Evolutionary conservation across 257 asterid genomes (phyloP).

Genomic region (Pogostemon cablin): DNA sequence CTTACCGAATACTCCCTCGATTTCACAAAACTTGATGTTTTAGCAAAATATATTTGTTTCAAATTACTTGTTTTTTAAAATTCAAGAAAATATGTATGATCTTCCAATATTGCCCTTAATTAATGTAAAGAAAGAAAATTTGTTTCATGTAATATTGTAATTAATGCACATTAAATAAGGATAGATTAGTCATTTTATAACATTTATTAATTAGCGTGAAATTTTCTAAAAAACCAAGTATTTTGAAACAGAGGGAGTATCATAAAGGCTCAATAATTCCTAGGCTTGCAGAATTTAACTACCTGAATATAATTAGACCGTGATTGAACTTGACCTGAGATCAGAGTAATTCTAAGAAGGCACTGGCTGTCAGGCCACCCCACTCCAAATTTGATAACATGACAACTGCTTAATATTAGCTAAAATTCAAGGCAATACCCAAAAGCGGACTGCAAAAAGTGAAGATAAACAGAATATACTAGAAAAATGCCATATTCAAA

Average conservation of each 20-base stretch:
- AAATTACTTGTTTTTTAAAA: no score
- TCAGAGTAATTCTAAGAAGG: neutral
- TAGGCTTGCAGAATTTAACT: neutral
- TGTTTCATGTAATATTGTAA: no score
- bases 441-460: slow-evolving; percentile 24
- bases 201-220: no score
- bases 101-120: no score
- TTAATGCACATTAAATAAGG: no score
- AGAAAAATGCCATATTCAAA: slow-evolving; percentile 15
- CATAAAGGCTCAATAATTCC: neutral
- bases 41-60: no score
- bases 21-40: no score
- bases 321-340: slow-evolving; percentile 28
- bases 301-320: neutral
- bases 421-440: slow-evolving; percentile 15
- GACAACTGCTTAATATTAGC: slow-evolving; percentile 20
- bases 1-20: neutral
- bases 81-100: no score
- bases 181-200: no score
- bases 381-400: slow-evolving; percentile 10
- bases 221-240: no score
- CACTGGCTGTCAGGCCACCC: slow-evolving; percentile 28
- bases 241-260: neutral
- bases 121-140: no score
- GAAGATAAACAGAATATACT: slow-evolving; percentile 19